phyloP scores from a whole-genome alignment of 495 filamentous ascomycete species.

The Aspergillus sparsus region DNA sequence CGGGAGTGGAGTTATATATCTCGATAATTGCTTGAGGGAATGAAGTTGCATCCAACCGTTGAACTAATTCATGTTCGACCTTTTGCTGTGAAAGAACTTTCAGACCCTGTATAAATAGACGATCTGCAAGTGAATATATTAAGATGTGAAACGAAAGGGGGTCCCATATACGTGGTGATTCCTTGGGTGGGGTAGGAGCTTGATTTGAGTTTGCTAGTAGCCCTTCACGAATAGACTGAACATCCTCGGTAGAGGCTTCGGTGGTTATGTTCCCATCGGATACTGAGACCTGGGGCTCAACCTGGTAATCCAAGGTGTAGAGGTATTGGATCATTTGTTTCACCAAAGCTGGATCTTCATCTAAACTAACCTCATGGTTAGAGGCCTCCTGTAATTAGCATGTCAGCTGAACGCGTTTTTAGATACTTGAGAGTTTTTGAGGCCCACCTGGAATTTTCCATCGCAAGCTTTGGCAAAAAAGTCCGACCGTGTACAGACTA shows the following conservation, averaged over 20 bases:
- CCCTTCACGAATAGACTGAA: too few relatives aligned
- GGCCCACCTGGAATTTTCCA: background rate
- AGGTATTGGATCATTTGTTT: conserved; percentile 25
- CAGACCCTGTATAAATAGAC: conserved; percentile 21
- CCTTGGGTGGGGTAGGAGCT: background rate
- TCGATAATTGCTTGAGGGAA: conserved; percentile 33
- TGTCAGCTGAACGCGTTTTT: conserved; percentile 1
- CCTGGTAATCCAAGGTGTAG: conserved; percentile 23
- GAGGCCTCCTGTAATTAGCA: conserved; percentile 19
- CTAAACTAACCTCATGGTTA: conserved; percentile 11
- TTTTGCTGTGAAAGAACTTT: conserved; percentile 22
- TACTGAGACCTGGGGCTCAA: background rate
- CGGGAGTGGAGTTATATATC: conserved; percentile 37
- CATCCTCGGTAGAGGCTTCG: background rate
- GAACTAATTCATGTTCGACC: conserved; percentile 9
- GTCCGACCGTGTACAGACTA: conserved; percentile 21
- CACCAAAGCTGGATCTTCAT: conserved; percentile 22
- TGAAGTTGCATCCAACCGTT: conserved; percentile 16
- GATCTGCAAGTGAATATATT: conserved; percentile 28
- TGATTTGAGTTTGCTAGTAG: background rate
- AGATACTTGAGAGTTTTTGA: background rate
- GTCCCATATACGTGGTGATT: background rate
- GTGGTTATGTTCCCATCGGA: too few relatives aligned
- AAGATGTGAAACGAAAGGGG: background rate
- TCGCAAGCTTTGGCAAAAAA: conserved; percentile 18